A percentile compares a stretch with the other conserved stretches of the same genome.
phyloP scores from a whole-genome alignment of 1,139 yeast species.

The Torulaspora globosa region DNA sequence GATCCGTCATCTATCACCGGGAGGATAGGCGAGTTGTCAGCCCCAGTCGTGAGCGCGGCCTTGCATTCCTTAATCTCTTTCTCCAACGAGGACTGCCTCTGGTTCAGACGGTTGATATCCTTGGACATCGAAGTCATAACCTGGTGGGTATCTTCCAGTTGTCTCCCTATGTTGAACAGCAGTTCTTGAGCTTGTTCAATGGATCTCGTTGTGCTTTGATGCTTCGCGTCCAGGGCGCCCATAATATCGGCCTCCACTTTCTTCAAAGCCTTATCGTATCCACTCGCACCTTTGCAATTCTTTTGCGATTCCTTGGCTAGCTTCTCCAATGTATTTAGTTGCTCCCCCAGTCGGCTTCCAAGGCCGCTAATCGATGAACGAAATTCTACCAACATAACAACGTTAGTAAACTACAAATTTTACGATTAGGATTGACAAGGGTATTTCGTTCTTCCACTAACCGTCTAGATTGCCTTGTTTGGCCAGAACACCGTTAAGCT shows the following conservation, averaged over 20 bases:
- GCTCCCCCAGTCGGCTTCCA: conserved; percentile 7
- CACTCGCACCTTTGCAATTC: neutral
- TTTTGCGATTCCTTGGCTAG: conserved; percentile 4
- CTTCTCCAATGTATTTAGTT: conserved; percentile 2
- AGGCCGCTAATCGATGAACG: conserved; percentile 1
- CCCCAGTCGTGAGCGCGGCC: neutral
- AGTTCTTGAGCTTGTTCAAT: conserved; percentile 13
- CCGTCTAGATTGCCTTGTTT: conserved; percentile 11
- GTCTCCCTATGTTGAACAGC: conserved; percentile 16
- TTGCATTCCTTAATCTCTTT: conserved; percentile 10
- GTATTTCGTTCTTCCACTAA: conserved; percentile 8
- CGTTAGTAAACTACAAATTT: conserved; percentile 7
- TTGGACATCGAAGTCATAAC: conserved; percentile 16
- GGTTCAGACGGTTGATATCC: conserved; percentile 14
- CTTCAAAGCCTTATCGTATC: neutral
- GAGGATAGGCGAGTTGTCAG: neutral
- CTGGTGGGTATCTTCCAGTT: conserved; percentile 17
- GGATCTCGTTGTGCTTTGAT: conserved; percentile 6
- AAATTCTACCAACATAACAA: conserved; percentile 1
- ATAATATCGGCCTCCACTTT: neutral
- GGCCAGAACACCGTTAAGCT: conserved; percentile 11
- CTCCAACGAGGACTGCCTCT: conserved; percentile 19
- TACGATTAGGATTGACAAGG: neutral
- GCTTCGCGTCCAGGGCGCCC: conserved; percentile 7
- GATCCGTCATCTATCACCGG: conserved; percentile 12